Conservation (phyloP, 345 rosid genomes). For the Microcos paniculata region DNA sequence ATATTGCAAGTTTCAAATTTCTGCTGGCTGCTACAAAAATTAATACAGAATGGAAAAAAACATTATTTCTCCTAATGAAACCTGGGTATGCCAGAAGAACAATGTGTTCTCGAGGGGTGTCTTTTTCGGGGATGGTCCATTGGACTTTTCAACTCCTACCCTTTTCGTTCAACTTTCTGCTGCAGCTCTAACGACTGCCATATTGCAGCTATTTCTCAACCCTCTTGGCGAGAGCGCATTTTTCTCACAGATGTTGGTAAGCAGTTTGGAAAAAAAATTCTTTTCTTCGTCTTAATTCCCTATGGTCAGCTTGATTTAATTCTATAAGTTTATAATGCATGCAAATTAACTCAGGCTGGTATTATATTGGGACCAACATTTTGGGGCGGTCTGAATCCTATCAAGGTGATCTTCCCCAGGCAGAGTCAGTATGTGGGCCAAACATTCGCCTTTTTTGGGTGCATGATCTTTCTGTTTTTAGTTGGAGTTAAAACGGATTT, state of each 20-base stretch:
- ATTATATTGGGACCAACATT: constrained; percentile 5
- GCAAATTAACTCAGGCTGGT: neutral
- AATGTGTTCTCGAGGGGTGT: neutral
- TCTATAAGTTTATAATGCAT: neutral
- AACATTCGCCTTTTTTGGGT: constrained; percentile 19
- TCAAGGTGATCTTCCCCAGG: neutral
- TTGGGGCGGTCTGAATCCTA: neutral
- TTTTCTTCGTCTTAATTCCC: neutral
- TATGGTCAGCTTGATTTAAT: too few species aligned
- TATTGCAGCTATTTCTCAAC: neutral
- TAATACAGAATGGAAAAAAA: too few species aligned
- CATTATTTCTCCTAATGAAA: too few species aligned
- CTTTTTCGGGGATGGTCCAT: neutral
- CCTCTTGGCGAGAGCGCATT: constrained; percentile 3
- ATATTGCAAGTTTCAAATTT: too few species aligned
- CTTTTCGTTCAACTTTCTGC: neutral
- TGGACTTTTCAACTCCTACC: neutral
- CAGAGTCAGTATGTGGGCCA: neutral
- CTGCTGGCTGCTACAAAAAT: too few species aligned
- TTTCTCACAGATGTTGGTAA: constrained; percentile 16
- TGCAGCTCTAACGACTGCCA: neutral
- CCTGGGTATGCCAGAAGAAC: neutral
- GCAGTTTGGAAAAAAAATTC: neutral
- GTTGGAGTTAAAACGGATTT: constrained; percentile 25
- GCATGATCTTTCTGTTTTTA: constrained; percentile 26